These are phyloP conservation scores for Termitomyces sp. DNA, from an alignment of 768 basidiomycete species.

Conservation along the genomic window DNA sequence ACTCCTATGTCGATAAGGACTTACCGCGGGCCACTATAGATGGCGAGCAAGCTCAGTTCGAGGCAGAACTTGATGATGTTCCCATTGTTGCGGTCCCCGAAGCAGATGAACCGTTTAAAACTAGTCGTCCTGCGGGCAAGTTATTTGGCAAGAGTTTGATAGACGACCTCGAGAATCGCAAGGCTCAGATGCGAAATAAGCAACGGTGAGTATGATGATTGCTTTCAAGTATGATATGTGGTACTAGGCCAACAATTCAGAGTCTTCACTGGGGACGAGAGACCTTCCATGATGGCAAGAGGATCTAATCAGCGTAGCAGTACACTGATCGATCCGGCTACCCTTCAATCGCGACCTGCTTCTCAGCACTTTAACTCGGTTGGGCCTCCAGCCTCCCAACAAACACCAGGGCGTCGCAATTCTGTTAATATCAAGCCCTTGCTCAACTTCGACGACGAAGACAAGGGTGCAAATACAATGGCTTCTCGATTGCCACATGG, in stretches of 20 bases:
- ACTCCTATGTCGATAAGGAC: conserved; percentile 52
- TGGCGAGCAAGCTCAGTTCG: conserved; percentile 70
- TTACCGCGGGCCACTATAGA: conserved; percentile 76
- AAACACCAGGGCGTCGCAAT: conserved; percentile 39
- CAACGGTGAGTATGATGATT: conserved; percentile 56
- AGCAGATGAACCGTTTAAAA: conserved; percentile 29
- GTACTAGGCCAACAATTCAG: conserved; percentile 33
- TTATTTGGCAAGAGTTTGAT: conserved; percentile 87
- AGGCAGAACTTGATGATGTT: conserved; percentile 33
- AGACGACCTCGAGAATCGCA: conserved; percentile 83
- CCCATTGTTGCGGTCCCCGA: conserved; percentile 18
- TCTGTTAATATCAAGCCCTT: conserved; percentile 62
- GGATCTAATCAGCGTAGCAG: conserved; percentile 47
- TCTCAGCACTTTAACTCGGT: conserved; percentile 44
- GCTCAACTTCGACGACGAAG: conserved; percentile 58
- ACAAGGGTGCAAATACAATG: conserved; percentile 26
- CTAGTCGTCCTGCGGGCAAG: conserved; percentile 68
- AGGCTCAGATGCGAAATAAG: conserved; percentile 77
- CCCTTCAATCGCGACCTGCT: conserved; percentile 47
- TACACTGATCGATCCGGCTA: conserved; percentile 72
- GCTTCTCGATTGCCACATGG: conserved; percentile 33
- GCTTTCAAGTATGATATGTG: not conserved
- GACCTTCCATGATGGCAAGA: conserved; percentile 93
- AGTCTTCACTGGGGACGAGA: conserved; percentile 82
- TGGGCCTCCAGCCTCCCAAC: conserved; percentile 32